Evolutionary conservation across 768 basidiomycete genomes (phyloP).

Genomic region (Leccinum barrowsii): DNA sequence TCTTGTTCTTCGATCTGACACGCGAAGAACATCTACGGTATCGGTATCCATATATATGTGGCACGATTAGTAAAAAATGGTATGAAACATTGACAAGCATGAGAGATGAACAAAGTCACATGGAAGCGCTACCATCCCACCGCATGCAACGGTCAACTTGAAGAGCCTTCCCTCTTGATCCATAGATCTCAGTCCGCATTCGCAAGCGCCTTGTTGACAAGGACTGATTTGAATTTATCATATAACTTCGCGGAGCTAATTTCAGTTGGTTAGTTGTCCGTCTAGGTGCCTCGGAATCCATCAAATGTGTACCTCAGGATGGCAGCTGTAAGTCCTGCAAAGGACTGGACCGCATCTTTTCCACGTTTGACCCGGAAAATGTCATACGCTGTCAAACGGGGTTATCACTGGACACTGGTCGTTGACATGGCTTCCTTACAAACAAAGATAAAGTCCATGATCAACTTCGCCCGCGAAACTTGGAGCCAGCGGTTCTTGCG

Average conservation of each 20-base stretch:
- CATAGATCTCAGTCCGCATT: constrained; percentile 17
- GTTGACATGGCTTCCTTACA: constrained; percentile 44
- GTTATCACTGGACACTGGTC: constrained; percentile 6
- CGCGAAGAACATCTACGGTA: constrained; percentile 11
- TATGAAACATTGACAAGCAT: not conserved
- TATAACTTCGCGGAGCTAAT: constrained; percentile 69
- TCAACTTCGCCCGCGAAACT: constrained; percentile 63
- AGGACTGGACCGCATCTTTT: constrained; percentile 56
- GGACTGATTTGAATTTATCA: constrained; percentile 61
- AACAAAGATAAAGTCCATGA: constrained; percentile 86
- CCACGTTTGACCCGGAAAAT: constrained; percentile 68
- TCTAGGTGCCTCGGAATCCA: not conserved
- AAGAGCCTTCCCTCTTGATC: not conserved
- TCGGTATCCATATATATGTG: constrained; percentile 17
- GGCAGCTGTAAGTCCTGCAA: constrained; percentile 66
- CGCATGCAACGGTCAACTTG: not conserved
- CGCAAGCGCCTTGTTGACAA: constrained; percentile 47
- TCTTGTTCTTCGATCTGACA: not conserved
- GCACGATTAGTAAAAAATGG: not conserved
- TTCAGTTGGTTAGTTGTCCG: constrained; percentile 2
- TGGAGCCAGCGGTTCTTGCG: constrained; percentile 77
- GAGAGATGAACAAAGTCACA: not conserved
- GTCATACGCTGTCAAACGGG: constrained; percentile 59
- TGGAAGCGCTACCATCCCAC: not conserved
- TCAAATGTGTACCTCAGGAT: constrained; percentile 58